Base-by-base conservation (phyloP, 495 filamentous ascomycete genomes). In the Hamigera avellanea region DNA sequence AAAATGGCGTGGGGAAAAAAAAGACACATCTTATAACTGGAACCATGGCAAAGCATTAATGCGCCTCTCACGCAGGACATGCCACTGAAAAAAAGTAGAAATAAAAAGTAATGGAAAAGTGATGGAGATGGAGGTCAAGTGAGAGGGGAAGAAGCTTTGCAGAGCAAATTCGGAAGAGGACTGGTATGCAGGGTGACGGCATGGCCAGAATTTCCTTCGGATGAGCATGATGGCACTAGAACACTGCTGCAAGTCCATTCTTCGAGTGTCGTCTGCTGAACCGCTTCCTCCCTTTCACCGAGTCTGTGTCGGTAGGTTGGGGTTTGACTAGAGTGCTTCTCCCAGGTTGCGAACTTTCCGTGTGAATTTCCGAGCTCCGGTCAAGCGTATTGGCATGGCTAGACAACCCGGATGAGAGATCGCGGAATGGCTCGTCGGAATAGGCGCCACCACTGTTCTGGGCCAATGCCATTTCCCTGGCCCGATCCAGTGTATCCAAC, bases 211-310 rank as follows among this genome's bases (percentile, higher is more conserved):
- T n/a, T n/a, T n/a, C 21, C 21, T 5, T 18, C 12, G 2, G 14
- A n/a, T 26, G 17, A 32, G 19, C 10, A 29, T 28, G 6, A 13
- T 12, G n/a, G 18, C 3, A 26, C 50, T 59, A 89, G 49, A 89
- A 87, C 19, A 83, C 81, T 25, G 86, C 80, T 9, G 86, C 83
- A 17, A 94, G 68, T 14, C 86, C 86, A 51, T 81, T 91, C 62
- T 93, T 94, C 6, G 81, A 87, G 59, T 91, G 83, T 41, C 88
- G 70, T 53, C 84, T 84, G 56, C 83, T 89, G 59, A 95, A 95
- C 23, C 86, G 70, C 54, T 93, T 86, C 35, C 76, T 72, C 46
- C 73, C 71, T 47, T 72, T 77, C 12, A 70, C 48, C 13, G 69
- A 72, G 25, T 84, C 78, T 25, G 53, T 50, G 35, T 75, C 70